Evolutionary conservation across 148 eudicot species (phyloP), one percentile per base, ranked within the genome.

Genomic region (Pouteria glomerata): DNA sequence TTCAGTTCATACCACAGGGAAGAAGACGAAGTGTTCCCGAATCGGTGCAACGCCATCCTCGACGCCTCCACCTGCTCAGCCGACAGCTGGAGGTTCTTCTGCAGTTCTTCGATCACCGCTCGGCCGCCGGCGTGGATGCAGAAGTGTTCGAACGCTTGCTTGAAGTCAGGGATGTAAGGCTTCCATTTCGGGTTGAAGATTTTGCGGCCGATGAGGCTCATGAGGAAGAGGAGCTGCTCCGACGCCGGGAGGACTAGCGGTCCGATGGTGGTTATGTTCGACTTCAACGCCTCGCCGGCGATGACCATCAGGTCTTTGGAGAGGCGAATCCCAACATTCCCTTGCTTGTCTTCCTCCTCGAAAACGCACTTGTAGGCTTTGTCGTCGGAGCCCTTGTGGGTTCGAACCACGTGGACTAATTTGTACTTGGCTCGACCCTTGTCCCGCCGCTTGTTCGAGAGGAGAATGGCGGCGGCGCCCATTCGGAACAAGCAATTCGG

Each of bases 101-200:
- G 81, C 29, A 81, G 56, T 77, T 81, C 87, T 19, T 84, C 82
- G 10, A 84, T 84, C 57, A 84, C 81, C 3, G 87, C 87, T 30
- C 76, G 65, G n/a, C 84, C 84, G 5, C 81, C 81, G 0, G 78
- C 80, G 42, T 77, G 84, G 24, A 77, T 61, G n/a, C 81, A 77
- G 72, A 77, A 69, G 63, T 81, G 84, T n/a, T 81, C 78, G 41
- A 81, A 81, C 16, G 70, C 76, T 26, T 66, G 47, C 16, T 75
- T 53, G 59, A 81, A 77, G 1, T 70, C 48, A 11, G 87, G 87
- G 3, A 84, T 72, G 63, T 76, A 84, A 3, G 85, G 70, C 30
- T 72, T 77, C 70, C 78, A 66, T 33, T 66, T 71, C 1, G 71
- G 75, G 57, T 76, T 50, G 19, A 66, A 48, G 10, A 84, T 56